Evolutionary conservation across 2,329 filamentous ascomycete genomes (phyloP), one percentile per base, ranked within the genome.

Genomic region (Colletotrichum sansevieriae): DNA sequence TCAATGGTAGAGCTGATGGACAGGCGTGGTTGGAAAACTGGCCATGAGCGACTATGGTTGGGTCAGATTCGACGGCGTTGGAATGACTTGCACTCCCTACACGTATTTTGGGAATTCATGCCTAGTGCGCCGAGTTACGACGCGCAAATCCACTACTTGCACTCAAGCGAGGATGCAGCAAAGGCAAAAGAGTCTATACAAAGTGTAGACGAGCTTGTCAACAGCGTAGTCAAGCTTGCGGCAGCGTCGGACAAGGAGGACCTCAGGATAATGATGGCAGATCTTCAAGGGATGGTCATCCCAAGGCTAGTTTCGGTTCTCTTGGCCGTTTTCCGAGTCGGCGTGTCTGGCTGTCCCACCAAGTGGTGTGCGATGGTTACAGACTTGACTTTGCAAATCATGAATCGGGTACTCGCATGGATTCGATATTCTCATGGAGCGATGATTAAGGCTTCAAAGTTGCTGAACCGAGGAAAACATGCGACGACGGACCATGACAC

Each of bases 381-480:
- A 8, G 57, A 63, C n/a, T 22, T n/a, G 13, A 41, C 22, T 9
- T 12, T 70, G 44, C 67, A 70, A 18, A 70, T 70, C 20, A 70
- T 70, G 67, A 18, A 57, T 20, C 43, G 67, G 39, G 10, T 70
- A 12, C 18, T 63, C 9, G 57, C 51, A 15, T 70, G 67, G 67
- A 20, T 49, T 11, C 18, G 63, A 15, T 35, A 20, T 44, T 13
- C 63, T n/a, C 57, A 66, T 8, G 43, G 15, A 13, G 39, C 33
- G 7, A 70, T 70, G 67, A 52, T 47, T n/a, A 33, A 43, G n/a
- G 35, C 22, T 15, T 39, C 57, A 1, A 25, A 37, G 10, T 52
- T 33, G 18, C 65, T 56, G 57, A 55, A 56, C 33, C 62, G 65
- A 35, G 11, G 20, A 37, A 49, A 0, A 37, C 44, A 15, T 29